phyloP scores from a whole-genome alignment of 148 eudicot species.

The Chenopodium album region DNA sequence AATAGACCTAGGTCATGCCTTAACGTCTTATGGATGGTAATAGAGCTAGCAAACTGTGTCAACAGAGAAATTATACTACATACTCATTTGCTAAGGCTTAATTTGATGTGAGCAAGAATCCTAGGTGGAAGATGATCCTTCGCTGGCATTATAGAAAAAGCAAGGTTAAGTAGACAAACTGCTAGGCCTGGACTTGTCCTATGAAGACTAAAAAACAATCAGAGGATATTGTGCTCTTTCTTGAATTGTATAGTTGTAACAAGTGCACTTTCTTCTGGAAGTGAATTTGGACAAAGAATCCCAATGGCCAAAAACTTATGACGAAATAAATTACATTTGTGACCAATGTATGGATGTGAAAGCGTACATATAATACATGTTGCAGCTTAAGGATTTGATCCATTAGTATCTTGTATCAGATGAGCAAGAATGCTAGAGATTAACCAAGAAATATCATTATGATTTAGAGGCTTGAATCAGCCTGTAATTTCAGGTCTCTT shows the following conservation, averaged over 20 bases:
- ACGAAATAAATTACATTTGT: neutral
- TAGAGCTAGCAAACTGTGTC: neutral
- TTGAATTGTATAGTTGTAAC: neutral
- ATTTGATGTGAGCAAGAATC: neutral
- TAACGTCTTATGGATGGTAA: neutral
- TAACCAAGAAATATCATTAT: neutral
- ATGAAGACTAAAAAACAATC: neutral
- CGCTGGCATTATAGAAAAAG: neutral
- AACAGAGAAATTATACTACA: neutral
- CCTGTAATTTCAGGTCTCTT: neutral
- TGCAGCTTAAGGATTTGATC: neutral
- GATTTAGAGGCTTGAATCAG: neutral
- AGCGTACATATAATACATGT: neutral
- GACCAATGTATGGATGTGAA: neutral
- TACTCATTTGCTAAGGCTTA: neutral
- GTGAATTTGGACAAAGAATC: neutral
- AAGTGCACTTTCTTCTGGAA: neutral
- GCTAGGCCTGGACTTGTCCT: neutral
- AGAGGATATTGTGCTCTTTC: neutral
- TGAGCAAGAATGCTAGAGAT: neutral
- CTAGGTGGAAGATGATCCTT: neutral
- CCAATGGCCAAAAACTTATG: neutral
- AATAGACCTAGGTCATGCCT: neutral
- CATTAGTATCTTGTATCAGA: neutral
- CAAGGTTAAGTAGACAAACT: neutral